These are phyloP conservation scores for Leptomonas pyrrhocoris DNA, from an alignment of 208 protist species.

Conservation along the genomic window DNA sequence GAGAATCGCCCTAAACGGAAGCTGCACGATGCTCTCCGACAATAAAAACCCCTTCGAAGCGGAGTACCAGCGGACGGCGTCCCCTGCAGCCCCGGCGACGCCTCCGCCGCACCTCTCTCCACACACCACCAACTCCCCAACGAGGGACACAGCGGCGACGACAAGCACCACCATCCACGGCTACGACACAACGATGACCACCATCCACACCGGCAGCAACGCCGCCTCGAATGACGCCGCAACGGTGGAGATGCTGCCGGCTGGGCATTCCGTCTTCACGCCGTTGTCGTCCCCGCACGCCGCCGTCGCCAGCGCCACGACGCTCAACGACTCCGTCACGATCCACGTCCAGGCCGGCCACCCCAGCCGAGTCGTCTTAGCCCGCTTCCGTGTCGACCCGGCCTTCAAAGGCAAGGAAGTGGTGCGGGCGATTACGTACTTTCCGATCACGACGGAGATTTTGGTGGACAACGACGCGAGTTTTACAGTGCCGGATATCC, in stretches of 20 bases:
- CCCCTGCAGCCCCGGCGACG: not conserved
- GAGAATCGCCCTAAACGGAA: too few relatives aligned
- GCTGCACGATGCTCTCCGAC: slow-evolving; percentile 22
- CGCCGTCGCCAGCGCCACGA: not conserved
- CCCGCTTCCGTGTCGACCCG: slow-evolving; percentile 51
- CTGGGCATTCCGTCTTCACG: slow-evolving; percentile 3
- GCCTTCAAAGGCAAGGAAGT: slow-evolving; percentile 58
- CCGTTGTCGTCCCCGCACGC: slow-evolving; percentile 12
- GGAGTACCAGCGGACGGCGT: slow-evolving; percentile 29
- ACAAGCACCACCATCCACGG: not conserved
- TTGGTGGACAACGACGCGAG: slow-evolving; percentile 43
- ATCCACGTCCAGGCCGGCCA: slow-evolving; percentile 7
- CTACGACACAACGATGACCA: too few relatives aligned
- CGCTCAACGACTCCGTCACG: slow-evolving; percentile 21
- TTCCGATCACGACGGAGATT: slow-evolving; percentile 66
- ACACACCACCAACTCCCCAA: not conserved
- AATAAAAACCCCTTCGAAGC: slow-evolving; percentile 29
- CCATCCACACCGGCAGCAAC: not conserved
- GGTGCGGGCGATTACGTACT: slow-evolving; percentile 74
- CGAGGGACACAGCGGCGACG: not conserved
- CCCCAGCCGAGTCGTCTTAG: slow-evolving; percentile 36
- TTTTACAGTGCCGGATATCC: slow-evolving; percentile 55
- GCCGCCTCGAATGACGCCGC: not conserved
- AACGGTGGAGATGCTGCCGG: slow-evolving; percentile 11
- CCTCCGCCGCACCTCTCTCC: not conserved